Percentiles rank a stretch among this genome's conserved stretches.
Conservation (phyloP, 163 green algal species). For the Scenedesmus sp. region DNA sequence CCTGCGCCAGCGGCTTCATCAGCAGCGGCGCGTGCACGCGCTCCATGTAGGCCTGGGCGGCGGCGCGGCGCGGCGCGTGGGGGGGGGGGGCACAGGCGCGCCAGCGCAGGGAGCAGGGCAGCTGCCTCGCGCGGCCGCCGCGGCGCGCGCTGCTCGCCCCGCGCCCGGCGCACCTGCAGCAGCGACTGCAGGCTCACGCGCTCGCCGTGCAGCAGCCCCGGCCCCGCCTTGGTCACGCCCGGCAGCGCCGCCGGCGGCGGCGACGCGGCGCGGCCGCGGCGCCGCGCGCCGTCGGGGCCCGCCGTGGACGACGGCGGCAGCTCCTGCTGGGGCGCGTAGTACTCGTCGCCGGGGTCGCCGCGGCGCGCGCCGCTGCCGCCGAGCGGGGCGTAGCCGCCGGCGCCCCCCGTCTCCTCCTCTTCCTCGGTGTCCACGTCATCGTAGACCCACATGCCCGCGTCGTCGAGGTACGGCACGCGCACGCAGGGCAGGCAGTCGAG, state of each 20-base stretch:
- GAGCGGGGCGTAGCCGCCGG: not conserved
- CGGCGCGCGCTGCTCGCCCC: not conserved
- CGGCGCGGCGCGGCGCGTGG: no score
- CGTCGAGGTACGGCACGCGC: constrained; percentile 34
- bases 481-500: constrained; percentile 81
- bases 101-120: not conserved
- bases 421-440: constrained; percentile 29
- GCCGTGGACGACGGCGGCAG: constrained; percentile 5
- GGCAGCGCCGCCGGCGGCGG: not conserved
- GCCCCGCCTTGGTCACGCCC: constrained; percentile 11
- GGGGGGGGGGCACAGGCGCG: no score
- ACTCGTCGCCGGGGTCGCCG: constrained; percentile 30
- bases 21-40: constrained; percentile 76
- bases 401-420: constrained; percentile 24
- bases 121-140: not conserved
- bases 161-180: constrained; percentile 46
- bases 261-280: not conserved
- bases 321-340: constrained; percentile 40
- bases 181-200: constrained; percentile 43
- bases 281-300: not conserved
- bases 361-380: not conserved
- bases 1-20: constrained; percentile 56
- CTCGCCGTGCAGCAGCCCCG: constrained; percentile 28
- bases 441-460: constrained; percentile 21
- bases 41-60: constrained; percentile 74